Evolutionary conservation across 1,284 basidiomycete species (phyloP).

Genomic region (Ustilago tritici): DNA sequence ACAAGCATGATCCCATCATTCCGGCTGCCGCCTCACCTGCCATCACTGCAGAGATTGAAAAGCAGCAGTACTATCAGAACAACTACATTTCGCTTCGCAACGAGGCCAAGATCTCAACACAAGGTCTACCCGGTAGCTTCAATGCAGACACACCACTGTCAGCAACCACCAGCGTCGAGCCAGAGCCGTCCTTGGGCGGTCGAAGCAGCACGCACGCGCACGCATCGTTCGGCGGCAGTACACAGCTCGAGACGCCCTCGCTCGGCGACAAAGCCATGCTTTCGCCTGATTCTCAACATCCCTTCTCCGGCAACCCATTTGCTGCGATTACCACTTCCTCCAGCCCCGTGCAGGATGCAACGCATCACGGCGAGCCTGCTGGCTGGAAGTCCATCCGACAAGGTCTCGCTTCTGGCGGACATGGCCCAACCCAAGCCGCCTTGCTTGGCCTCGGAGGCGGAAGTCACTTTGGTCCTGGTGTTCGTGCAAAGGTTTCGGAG

Average conservation of each 20-base stretch:
- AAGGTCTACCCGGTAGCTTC: conserved; percentile 32
- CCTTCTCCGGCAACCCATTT: conserved; percentile 35
- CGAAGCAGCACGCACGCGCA: conserved; percentile 41
- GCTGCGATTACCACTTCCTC: conserved; percentile 30
- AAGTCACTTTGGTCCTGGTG: conserved; percentile 67
- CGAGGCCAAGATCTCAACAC: conserved; percentile 38
- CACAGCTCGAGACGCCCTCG: conserved; percentile 53
- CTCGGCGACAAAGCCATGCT: conserved; percentile 50
- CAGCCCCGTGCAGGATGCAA: conserved; percentile 29
- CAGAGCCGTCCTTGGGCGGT: conserved; percentile 36
- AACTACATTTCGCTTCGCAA: conserved; percentile 51
- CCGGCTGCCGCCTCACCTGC: conserved; percentile 17
- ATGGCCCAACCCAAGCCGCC: conserved; percentile 43
- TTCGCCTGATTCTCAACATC: conserved; percentile 46
- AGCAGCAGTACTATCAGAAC: conserved; percentile 53
- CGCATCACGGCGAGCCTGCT: conserved; percentile 20
- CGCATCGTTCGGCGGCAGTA: conserved; percentile 48
- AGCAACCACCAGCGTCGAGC: conserved; percentile 35
- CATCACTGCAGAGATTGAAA: conserved; percentile 38
- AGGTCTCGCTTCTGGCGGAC: conserved; percentile 23
- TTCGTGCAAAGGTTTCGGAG: conserved; percentile 64
- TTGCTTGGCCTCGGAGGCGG: conserved; percentile 52
- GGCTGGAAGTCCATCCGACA: conserved; percentile 40
- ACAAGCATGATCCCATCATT: conserved; percentile 50
- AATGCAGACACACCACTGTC: conserved; percentile 38